Base-by-base conservation (phyloP, 805 yeast species). In the Starmerella floricola region DNA sequence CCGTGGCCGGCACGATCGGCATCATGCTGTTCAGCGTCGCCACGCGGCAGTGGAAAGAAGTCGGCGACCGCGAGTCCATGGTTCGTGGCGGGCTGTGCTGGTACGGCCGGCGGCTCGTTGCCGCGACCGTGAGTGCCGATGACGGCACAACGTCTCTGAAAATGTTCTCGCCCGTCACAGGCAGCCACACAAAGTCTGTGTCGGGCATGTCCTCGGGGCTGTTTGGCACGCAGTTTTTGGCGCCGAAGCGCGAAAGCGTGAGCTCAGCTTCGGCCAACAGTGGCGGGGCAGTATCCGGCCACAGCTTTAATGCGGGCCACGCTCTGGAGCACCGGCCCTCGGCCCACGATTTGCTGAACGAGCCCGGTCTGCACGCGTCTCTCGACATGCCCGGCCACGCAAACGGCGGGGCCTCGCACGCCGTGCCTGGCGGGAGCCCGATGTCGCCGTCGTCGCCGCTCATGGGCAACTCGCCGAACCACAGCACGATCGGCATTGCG, bases 1-100 rank as follows among this genome's bases (percentile, higher is more conserved):
- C 76, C 18, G 58, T 73, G 15, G 68, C 75, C 5, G 78, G 78
- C 0, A 58, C 63, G 18, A 53, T 57, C 20, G 76, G 75, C 18
- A 62, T 72, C 13, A 55, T 68, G 20, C 61, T 70, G 34, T 70
- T 67, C 49, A 60, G 65, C 37, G 40, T 62, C 11, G 46, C 56
- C 28, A 57, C 65, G 1, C 64, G 68, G n/a, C 60, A 61, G 28
- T 73, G 77, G 77, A 71, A 68, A 48, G 54, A 61, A 40, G 58
- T 72, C 34, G 63, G 56, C 10, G 63, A 56, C 50, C 58, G 67
- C 54, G 52, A 52, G 33, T 20, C 61, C 55, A 42, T 58, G 57
- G 48, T 59, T 58, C 19, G 67, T 48, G 41, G 57, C 51, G 71
- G 69, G 36, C 50, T 59, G 51, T 51, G 51, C n/a, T 64, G 67